Percentiles rank a stretch among this genome's conserved stretches.
These are phyloP conservation scores for Parachaetomium inaequale DNA, from an alignment of 495 filamentous ascomycete genomes.

Conservation along the genomic window DNA sequence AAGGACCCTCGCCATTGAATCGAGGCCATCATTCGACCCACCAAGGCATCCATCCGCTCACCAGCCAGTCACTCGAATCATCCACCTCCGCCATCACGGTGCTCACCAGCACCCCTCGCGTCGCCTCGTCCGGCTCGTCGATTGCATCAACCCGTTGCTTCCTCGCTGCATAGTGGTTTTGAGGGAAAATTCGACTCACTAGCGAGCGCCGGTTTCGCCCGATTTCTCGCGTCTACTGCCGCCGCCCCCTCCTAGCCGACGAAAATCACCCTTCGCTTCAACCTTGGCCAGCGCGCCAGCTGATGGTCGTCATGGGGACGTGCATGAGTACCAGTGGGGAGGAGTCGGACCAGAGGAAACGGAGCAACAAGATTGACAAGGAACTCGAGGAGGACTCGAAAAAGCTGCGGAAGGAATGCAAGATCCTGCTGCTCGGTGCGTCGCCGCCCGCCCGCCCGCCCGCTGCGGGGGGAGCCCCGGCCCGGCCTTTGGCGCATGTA, in stretches of 20 bases:
- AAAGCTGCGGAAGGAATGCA: slow-evolving; percentile 91
- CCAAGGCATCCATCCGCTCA: not conserved
- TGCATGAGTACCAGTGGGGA: slow-evolving; percentile 82
- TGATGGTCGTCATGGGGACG: slow-evolving; percentile 68
- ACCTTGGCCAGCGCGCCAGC: not conserved
- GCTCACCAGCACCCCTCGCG: not conserved
- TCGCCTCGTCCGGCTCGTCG: not conserved
- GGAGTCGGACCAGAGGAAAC: slow-evolving; percentile 86
- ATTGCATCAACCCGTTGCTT: not conserved
- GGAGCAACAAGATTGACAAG: slow-evolving; percentile 89
- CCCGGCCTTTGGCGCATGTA: too few relatives aligned
- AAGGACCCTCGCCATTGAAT: not conserved
- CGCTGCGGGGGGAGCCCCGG: too few relatives aligned
- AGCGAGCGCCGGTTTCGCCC: not conserved
- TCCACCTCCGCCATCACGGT: not conserved
- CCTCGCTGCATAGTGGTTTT: slow-evolving; percentile 1
- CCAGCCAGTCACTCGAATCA: not conserved
- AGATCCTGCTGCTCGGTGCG: slow-evolving; percentile 91
- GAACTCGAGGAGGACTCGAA: slow-evolving; percentile 89
- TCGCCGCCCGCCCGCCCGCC: slow-evolving; percentile 18
- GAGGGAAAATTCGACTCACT: not conserved
- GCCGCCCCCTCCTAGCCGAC: slow-evolving; percentile 7
- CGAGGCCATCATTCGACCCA: slow-evolving; percentile 1
- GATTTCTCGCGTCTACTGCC: not conserved
- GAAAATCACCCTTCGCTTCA: slow-evolving; percentile 9